Conservation (phyloP, 2,329 filamentous ascomycete genomes). For the Neoscytalidium dimidiatum region DNA sequence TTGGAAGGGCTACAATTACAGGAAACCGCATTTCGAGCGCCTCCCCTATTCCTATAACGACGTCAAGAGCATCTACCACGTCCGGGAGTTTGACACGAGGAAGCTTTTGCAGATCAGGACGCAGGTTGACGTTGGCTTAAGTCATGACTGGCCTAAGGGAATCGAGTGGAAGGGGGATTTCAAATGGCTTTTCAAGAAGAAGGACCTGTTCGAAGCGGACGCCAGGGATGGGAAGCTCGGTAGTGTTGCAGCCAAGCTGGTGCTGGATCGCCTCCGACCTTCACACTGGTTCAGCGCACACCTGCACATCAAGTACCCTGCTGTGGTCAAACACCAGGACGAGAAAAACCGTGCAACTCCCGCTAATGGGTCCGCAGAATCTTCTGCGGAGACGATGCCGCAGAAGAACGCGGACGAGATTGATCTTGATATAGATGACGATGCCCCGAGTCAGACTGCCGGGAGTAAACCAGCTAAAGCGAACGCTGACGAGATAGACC, state of each 20-base stretch:
- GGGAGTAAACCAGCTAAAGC: too few relatives aligned
- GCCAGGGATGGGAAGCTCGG: constrained; percentile 75
- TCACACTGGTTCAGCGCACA: constrained; percentile 89
- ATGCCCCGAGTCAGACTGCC: too few relatives aligned
- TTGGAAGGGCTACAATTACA: constrained; percentile 89
- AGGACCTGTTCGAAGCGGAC: constrained; percentile 75
- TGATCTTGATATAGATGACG: constrained; percentile 43
- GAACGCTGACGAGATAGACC: constrained; percentile 47
- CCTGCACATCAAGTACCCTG: constrained; percentile 84
- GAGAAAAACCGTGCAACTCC: constrained; percentile 17
- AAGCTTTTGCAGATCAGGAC: constrained; percentile 83
- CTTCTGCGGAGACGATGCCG: not conserved
- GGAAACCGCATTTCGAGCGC: constrained; percentile 79
- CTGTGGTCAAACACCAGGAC: constrained; percentile 55
- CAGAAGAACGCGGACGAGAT: constrained; percentile 68
- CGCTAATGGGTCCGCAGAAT: not conserved
- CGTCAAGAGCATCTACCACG: constrained; percentile 81
- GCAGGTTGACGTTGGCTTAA: constrained; percentile 87
- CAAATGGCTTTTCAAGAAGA: constrained; percentile 67
- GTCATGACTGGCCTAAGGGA: constrained; percentile 90
- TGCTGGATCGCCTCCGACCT: constrained; percentile 80
- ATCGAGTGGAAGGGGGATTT: constrained; percentile 79
- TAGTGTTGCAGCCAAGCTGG: constrained; percentile 74
- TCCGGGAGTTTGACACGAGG: constrained; percentile 85
- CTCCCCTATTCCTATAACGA: constrained; percentile 80